These are phyloP conservation scores for Auricularia sp. DNA, from an alignment of 768 basidiomycete genomes.

Conservation along the genomic window DNA sequence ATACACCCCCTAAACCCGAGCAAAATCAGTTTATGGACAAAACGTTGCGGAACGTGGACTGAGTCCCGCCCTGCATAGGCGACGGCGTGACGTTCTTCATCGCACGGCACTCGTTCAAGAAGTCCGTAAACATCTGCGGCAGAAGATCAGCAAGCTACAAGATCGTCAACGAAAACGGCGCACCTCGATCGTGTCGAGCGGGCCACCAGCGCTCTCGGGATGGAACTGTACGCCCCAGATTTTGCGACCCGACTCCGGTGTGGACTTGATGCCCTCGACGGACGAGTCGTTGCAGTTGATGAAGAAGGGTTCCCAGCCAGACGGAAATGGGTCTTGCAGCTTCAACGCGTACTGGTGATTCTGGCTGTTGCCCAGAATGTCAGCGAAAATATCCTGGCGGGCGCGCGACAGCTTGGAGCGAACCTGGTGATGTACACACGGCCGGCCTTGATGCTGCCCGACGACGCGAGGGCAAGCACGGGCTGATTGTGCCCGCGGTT, in stretches of 20 bases:
- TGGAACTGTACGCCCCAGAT: constrained; percentile 99
- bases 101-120: constrained; percentile 69
- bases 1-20: neutral
- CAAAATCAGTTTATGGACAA: neutral
- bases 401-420: constrained; percentile 14
- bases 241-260: constrained; percentile 74
- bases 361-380: constrained; percentile 36
- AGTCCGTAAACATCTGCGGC: constrained; percentile 85
- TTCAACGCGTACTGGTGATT: constrained; percentile 98
- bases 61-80: neutral
- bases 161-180: constrained; percentile 12
- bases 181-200: constrained; percentile 95
- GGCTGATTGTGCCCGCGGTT: constrained; percentile 99
- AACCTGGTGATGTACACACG: constrained; percentile 85
- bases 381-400: constrained; percentile 17
- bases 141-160: neutral
- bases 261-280: constrained; percentile 97
- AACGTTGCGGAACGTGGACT: neutral
- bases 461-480: constrained; percentile 86
- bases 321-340: constrained; percentile 89
- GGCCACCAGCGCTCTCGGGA: constrained; percentile 97
- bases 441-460: constrained; percentile 90
- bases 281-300: constrained; percentile 99
- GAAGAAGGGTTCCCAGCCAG: constrained; percentile 98
- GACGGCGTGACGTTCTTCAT: constrained; percentile 10